Conservation (phyloP, 768 basidiomycete species). For the Lentinula edodes region DNA sequence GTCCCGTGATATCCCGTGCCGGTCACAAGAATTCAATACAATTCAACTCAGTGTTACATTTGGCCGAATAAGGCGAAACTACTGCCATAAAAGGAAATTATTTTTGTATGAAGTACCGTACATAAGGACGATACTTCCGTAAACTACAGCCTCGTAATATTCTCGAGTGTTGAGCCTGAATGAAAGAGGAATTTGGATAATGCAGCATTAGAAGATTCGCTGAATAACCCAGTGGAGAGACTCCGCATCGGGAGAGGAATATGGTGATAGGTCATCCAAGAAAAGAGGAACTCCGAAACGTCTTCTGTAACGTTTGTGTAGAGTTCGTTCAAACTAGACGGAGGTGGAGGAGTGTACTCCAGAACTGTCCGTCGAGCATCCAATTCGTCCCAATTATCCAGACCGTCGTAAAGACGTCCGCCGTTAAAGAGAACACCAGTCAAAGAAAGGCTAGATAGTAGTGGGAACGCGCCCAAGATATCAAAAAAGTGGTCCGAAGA, state of each 20-base stretch:
- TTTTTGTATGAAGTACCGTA: no score
- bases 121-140: no score
- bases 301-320: background rate
- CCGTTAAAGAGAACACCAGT: background rate
- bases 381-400: background rate
- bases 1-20: no score
- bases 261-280: background rate
- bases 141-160: no score
- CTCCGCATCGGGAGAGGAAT: background rate
- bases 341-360: background rate
- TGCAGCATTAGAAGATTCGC: background rate
- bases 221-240: background rate
- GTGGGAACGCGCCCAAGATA: background rate
- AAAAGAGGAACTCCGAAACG: background rate
- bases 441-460: background rate
- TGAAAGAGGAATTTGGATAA: background rate
- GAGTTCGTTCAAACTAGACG: background rate
- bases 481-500: background rate
- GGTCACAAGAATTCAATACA: no score
- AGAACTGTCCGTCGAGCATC: background rate
- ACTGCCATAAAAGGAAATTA: no score
- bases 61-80: no score
- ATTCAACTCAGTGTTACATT: no score
- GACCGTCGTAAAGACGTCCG: background rate
- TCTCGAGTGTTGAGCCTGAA: background rate